Evolutionary conservation across 2,329 filamentous ascomycete genomes (phyloP).

Genomic region (Monosporascus cannonballus): DNA sequence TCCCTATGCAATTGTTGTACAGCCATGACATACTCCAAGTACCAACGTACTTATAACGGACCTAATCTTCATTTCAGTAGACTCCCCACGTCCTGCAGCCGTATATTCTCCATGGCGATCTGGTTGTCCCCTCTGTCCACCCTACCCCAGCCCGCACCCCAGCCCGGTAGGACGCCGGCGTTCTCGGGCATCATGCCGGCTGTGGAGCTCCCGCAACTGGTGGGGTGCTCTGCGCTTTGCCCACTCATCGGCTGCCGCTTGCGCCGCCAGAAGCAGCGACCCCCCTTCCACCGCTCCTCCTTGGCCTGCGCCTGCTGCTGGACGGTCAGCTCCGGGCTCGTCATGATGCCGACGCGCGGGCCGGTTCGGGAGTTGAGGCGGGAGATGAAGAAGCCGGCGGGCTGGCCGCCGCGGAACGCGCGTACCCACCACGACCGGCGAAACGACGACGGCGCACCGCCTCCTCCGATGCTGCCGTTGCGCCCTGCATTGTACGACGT

Average conservation of each 20-base stretch:
- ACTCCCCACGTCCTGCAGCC: constrained; percentile 31
- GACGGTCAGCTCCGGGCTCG: constrained; percentile 32
- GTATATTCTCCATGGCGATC: constrained; percentile 27
- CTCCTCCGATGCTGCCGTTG: constrained; percentile 38
- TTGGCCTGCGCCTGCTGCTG: constrained; percentile 14
- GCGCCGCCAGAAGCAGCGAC: constrained; percentile 15
- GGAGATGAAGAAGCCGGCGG: constrained; percentile 45
- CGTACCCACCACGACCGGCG: constrained; percentile 32
- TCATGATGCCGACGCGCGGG: constrained; percentile 36
- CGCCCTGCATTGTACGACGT: constrained; percentile 50
- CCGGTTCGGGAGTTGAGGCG: constrained; percentile 19
- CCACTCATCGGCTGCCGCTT: constrained; percentile 1
- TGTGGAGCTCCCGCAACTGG: constrained; percentile 22
- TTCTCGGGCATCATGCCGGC: constrained; percentile 10
- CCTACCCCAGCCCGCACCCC: constrained; percentile 34
- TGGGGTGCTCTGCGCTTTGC: constrained; percentile 6
- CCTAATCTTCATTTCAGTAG: constrained; percentile 17
- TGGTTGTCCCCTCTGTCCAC: constrained; percentile 27
- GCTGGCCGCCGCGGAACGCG: constrained; percentile 42
- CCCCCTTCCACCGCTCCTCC: constrained; percentile 10
- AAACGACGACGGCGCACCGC: constrained; percentile 18
- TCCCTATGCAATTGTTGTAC: no score
- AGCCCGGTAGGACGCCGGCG: constrained; percentile 26
- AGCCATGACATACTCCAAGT: no score
- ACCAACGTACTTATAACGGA: neutral